Evolutionary conservation across 371 early-diverging fungal genomes (phyloP), one percentile per base, ranked within the genome.

Genomic region (Quaeritorhiza haematococci): DNA sequence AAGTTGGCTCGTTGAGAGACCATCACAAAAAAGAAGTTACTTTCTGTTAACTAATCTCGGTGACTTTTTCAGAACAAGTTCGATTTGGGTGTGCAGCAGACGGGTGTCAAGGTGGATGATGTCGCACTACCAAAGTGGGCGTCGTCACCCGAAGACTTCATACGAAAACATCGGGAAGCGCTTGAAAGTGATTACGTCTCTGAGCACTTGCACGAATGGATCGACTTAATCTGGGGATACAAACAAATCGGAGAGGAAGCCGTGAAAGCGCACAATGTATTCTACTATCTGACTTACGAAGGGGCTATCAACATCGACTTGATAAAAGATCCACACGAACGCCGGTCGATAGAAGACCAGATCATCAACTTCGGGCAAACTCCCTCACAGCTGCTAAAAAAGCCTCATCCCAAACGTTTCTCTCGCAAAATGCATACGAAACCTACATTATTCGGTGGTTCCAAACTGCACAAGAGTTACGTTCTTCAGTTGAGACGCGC

Each of bases 341-440:
- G 93, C 64, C 86, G 87, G 49, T 85, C 91, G 2, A 92, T 93
- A 4, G 89, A 92, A 1, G 93, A 92, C 55, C 92, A 91, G 58
- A 96, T 96, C 55, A 85, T 92, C 62, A 91, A 96, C 68, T 96
- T 96, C 85, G 96, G 96, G 2, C 94, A 94, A 67, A 96, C 73
- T 10, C 76, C 74, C 6, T 64, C 62, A 13, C 66, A 67, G 46
- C 62, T 76, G 32, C 69, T 73, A 33, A 63, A 55, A 33, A 63
- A 62, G 45, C 72, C 76, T 0, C 76, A 76, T 54, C 72, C 70
- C 8, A 24, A 48, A 42, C 67, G 71, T 32, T 35, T 35, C 23
- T 13, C 17, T 7, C 30, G 49, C 7, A n/a, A n/a, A n/a, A n/a
- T n/a, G n/a, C n/a, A n/a, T n/a, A 59, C 63, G 6, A 45, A 3